Evolutionary conservation across 371 early-diverging fungal genomes (phyloP), one percentile per base, ranked within the genome.

Genomic region (Batkoa obscura): DNA sequence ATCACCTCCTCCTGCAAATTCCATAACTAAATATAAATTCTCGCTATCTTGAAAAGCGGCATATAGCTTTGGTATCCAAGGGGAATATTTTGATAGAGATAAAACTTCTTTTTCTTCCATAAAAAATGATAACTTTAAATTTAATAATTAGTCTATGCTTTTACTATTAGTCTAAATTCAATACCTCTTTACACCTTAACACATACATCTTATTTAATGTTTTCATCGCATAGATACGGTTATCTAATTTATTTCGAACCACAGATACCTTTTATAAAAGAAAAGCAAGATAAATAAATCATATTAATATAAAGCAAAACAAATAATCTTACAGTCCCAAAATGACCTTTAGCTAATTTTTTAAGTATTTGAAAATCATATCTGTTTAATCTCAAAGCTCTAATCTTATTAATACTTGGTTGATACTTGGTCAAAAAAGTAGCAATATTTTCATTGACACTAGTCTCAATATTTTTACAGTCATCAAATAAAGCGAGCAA

Each of bases 1-100:
- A 66, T 94, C 93, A 52, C 94, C 94, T 39, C 93, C 99, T 0
- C 94, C 88, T 17, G 91, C 72, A 66, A 89, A 96, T 67, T 96
- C 97, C 97, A 96, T 94, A 35, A 94, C 84, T 62, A 96, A 73
- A 66, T 92, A 96, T 41, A 96, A 67, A 62, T 86, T 86, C 42
- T 77, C 70, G 30, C 74, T 64, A 53, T 94, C 95, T 67, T 97
- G 95, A 65, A 97, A 97, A 4, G 94, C 86, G 49, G 84, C 86
- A 65, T 86, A 82, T 39, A 96, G 75, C 46, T 48, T 60, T 2
- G 75, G 83, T 37, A 94, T 78, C 90, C 91, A 94, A 33, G 67
- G 63, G 23, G 83, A 84, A n/a, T 42, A 23, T 32, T 17, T 12
- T 39, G 74, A 60, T 61, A 82, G 71, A 8, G 86, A 82, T 43